Evolutionary conservation across 129 eudicot species (phyloP), one percentile per base, ranked within the genome.

Genomic region (Lactuca sativa): DNA sequence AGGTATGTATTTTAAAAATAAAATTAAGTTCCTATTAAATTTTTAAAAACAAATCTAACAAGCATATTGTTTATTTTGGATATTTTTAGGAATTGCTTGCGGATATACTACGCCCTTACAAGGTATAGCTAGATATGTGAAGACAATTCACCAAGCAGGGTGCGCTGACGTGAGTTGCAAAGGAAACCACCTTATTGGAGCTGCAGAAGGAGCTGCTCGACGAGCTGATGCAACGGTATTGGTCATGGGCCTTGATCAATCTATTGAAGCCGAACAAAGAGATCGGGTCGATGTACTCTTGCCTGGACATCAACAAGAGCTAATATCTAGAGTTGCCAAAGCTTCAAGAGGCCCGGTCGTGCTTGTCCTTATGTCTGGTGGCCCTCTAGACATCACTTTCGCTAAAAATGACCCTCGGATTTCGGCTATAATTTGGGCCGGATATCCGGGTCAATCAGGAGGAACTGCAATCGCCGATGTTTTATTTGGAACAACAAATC

Each of bases 381-480:
- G 95, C 52, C 92, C 98, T 3, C 38, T 93, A 61, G 98, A 93
- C 73, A 75, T 93, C 31, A 38, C 85, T 57, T 93, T 89, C 54
- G 97, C 95, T 2, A 85, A 75, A 64, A 82, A 77, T 13, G 88
- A 93, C 72, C 98, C 97, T 1, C 73, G 64, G 3, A 78, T 93
- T 71, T 49, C 75, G 6, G 81, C 95, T 43, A 93, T 89, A 16
- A 55, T 89, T 14, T 93, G 98, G 98, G 98, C 80, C 5, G 98
- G 98, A 12, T 93, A 93, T 56, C 98, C 98, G 0, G 98, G 98
- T 13, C 95, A 93, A 80, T 75, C 91, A 4, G 98, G 98, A 16
- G 98, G 98, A 10, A 76, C 95, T 8, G 98, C 97, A 12, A 89
- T 93, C 9, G 92, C 97, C 2, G 95, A 93, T 77, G 79, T 89